phyloP scores from a whole-genome alignment of 495 filamentous ascomycete species.

The Aspergillus diversus region DNA sequence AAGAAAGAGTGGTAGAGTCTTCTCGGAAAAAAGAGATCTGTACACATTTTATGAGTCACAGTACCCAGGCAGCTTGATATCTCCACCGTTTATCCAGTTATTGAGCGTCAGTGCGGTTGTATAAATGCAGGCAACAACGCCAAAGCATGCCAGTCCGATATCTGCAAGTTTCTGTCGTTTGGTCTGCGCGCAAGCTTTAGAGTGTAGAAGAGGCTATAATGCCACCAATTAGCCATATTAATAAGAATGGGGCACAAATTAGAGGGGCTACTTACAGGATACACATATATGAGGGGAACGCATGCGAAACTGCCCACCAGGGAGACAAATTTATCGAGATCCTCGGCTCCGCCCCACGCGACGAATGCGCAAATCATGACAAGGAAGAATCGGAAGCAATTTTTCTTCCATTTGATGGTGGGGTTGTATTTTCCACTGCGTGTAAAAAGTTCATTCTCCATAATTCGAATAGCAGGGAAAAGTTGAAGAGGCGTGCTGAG shows the following conservation, averaged over 20 bases:
- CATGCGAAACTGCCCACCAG: conserved; percentile 97
- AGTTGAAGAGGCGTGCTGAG: conserved; percentile 90
- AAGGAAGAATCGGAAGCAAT: conserved; percentile 88
- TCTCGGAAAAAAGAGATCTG: not conserved
- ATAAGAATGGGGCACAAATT: not conserved
- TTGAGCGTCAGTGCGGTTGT: conserved; percentile 82
- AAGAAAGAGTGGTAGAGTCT: not conserved
- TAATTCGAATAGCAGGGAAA: conserved; percentile 89
- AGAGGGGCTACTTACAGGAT: conserved; percentile 70
- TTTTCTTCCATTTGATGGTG: conserved; percentile 98
- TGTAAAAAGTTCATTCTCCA: conserved; percentile 70
- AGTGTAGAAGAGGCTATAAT: conserved; percentile 81
- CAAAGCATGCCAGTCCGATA: conserved; percentile 75
- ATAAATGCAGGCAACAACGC: conserved; percentile 83
- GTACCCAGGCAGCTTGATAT: conserved; percentile 55
- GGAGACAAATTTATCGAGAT: conserved; percentile 96
- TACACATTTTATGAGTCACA: conserved; percentile 51
- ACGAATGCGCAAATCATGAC: conserved; percentile 83
- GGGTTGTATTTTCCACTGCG: conserved; percentile 94
- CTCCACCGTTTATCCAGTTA: conserved; percentile 70
- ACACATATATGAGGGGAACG: conserved; percentile 96
- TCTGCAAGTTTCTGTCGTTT: conserved; percentile 67
- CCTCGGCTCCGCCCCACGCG: conserved; percentile 88
- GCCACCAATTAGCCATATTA: conserved; percentile 15
- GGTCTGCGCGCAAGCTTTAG: conserved; percentile 72